A percentile compares a stretch with the other conserved stretches of the same genome.
Conservation (phyloP, 371 early-diverging fungal genomes). For the Encephalitozoon cuniculi region DNA sequence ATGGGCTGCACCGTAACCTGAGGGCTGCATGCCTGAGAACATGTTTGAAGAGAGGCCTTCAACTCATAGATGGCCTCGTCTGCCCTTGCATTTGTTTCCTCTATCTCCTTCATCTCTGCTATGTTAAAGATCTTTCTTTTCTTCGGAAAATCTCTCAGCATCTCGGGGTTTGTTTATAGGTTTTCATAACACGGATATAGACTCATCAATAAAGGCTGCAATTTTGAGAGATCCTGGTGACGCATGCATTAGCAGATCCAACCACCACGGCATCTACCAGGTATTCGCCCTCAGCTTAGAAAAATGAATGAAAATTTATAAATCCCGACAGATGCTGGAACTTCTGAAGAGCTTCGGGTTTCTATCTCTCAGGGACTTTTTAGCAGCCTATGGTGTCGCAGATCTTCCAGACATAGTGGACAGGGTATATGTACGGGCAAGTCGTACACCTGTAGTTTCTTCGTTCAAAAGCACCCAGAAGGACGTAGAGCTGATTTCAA, state of each 20-base stretch:
- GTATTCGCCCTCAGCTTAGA: not conserved
- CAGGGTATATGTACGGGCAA: not conserved
- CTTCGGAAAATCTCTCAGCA: slow-evolving; percentile 3
- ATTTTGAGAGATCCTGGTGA: not conserved
- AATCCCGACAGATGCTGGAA: not conserved
- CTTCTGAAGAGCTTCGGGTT: not conserved
- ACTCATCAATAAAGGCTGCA: not conserved
- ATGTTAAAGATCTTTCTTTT: slow-evolving; percentile 10
- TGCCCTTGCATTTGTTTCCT: not conserved
- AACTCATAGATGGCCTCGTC: not conserved
- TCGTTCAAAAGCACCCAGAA: slow-evolving; percentile 1
- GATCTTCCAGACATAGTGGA: slow-evolving; percentile 7
- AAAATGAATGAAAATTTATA: not conserved
- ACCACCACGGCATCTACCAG: not conserved
- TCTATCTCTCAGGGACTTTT: not conserved
- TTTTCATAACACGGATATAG: not conserved
- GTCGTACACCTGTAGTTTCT: not conserved
- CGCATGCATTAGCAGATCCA: not conserved
- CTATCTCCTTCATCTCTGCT: slow-evolving; percentile 7
- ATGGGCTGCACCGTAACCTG: not conserved
- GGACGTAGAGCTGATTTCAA: not conserved
- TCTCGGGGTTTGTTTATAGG: not conserved
- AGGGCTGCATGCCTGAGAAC: not conserved
- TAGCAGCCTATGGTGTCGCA: not conserved
- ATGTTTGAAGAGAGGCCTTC: not conserved